A percentile compares a stretch with the other conserved stretches of the same genome.
These are phyloP conservation scores for Exsudoporus frostii DNA, from an alignment of 768 basidiomycete genomes.

Conservation along the genomic window DNA sequence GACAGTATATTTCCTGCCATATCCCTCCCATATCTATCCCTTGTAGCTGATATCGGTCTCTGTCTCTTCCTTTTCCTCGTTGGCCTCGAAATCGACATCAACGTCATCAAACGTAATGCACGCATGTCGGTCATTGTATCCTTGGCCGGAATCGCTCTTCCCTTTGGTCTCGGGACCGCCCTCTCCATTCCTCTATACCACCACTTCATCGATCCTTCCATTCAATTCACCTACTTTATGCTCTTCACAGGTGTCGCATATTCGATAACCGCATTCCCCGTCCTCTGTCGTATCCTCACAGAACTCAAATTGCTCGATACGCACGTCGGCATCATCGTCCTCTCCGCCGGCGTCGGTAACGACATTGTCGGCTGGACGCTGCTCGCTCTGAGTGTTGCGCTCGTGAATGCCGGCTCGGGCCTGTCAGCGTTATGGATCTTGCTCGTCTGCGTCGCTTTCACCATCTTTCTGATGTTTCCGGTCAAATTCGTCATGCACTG, in stretches of 20 bases:
- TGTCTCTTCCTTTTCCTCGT: constrained; percentile 90
- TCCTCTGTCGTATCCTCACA: constrained; percentile 82
- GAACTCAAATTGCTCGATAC: constrained; percentile 92
- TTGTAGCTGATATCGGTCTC: constrained; percentile 86
- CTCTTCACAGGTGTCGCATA: constrained; percentile 91
- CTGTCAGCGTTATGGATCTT: constrained; percentile 84
- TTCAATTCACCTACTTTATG: constrained; percentile 87
- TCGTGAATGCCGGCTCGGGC: constrained; percentile 85
- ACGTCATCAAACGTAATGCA: constrained; percentile 75
- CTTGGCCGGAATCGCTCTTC: constrained; percentile 81
- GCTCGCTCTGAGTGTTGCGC: constrained; percentile 85
- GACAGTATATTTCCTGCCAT: constrained; percentile 74
- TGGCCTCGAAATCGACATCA: constrained; percentile 84
- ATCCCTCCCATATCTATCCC: constrained; percentile 74
- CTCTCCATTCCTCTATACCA: constrained; percentile 53
- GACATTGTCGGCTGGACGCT: constrained; percentile 87
- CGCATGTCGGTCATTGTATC: constrained; percentile 68
- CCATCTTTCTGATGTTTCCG: constrained; percentile 69
- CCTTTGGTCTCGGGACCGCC: constrained; percentile 81
- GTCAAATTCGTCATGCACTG: constrained; percentile 60
- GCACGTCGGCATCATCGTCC: constrained; percentile 86
- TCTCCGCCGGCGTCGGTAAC: constrained; percentile 90
- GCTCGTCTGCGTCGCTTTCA: constrained; percentile 76
- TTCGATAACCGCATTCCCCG: constrained; percentile 85
- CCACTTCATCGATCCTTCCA: constrained; percentile 56